Base-by-base conservation (phyloP, 2,329 filamentous ascomycete species). In the Fusarium temperatum region DNA sequence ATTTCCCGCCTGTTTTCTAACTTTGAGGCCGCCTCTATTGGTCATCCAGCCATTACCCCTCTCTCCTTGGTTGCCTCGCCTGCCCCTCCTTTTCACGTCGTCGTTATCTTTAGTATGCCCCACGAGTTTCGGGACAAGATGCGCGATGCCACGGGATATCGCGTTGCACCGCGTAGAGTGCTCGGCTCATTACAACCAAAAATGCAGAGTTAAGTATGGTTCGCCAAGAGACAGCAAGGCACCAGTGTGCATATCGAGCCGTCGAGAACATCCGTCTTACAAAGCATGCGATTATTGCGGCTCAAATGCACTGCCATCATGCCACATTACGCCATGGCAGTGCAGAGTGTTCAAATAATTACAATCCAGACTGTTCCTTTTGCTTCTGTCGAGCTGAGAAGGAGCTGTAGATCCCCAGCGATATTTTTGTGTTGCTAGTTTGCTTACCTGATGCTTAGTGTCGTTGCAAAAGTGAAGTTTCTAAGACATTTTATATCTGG, bases 121-220 rank as follows among this genome's bases (percentile, higher is more conserved):
- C 67, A 53, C 55, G 47, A 42, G 56, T 71, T 62, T 51, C 38
- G 42, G 56, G 66, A 45, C 28, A 48, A 39, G 70, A 55, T 70
- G 66, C 70, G 54, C 70, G 54, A 74, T 68, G 55, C 67, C 63
- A 74, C 67, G 71, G 67, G 71, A 74, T 56, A 72, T 74, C 58
- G 71, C 44, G 67, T 72, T 74, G 63, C 67, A 74, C 68, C 55
- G 67, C 68, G 62, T 47, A 58, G 45, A 50, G 51, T 47, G 58
- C 22, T 55, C 54, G 54, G 32, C 56, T 71, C 48, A 44, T 26
- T 32, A 53, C 41, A 44, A 55, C 36, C 22, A 60, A 47, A 39
- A 38, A 18, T 28, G 35, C 20, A 32, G 22, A 8, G 20, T 44
- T 63, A 63, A 42, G 26, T 28, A 59, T 38, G 57, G 70, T 62